These are phyloP conservation scores for Orbilia oligospora DNA, from an alignment of 2,329 filamentous ascomycete genomes.

Conservation along the genomic window DNA sequence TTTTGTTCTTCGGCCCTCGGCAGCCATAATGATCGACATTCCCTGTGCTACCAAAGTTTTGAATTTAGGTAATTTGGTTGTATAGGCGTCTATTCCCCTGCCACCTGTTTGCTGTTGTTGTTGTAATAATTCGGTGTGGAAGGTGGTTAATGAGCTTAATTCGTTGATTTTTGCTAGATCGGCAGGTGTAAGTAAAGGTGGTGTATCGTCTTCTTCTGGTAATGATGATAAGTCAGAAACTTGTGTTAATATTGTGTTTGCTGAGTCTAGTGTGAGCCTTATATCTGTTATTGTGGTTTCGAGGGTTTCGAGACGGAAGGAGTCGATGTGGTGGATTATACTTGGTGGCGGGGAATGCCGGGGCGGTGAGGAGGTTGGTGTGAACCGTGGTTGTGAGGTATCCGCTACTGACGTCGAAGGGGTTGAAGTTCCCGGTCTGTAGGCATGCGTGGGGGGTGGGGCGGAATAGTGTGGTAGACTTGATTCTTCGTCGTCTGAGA, in stretches of 20 bases:
- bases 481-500: constrained; percentile 53
- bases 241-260: constrained; percentile 57
- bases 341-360: constrained; percentile 42
- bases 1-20: constrained; percentile 35
- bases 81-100: constrained; percentile 34
- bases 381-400: constrained; percentile 49
- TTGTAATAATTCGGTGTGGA: constrained; percentile 26
- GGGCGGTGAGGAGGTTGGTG: constrained; percentile 53
- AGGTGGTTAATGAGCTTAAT: constrained; percentile 30
- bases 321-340: constrained; percentile 60
- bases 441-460: constrained; percentile 16
- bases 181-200: constrained; percentile 36
- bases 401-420: constrained; percentile 48
- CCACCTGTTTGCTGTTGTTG: background rate
- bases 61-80: constrained; percentile 44
- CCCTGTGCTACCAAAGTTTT: constrained; percentile 53
- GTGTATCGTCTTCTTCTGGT: constrained; percentile 45
- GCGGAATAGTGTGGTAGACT: constrained; percentile 51
- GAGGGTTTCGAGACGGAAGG: constrained; percentile 58
- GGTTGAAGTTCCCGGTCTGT: constrained; percentile 37
- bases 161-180: constrained; percentile 59
- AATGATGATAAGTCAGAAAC: constrained; percentile 47
- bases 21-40: constrained; percentile 57
- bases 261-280: constrained; percentile 43
- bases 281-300: constrained; percentile 59